Percentiles rank a stretch among this genome's conserved stretches.
Conservation (phyloP, 108 stramenopile species). For the Skeletonema marinoi region DNA sequence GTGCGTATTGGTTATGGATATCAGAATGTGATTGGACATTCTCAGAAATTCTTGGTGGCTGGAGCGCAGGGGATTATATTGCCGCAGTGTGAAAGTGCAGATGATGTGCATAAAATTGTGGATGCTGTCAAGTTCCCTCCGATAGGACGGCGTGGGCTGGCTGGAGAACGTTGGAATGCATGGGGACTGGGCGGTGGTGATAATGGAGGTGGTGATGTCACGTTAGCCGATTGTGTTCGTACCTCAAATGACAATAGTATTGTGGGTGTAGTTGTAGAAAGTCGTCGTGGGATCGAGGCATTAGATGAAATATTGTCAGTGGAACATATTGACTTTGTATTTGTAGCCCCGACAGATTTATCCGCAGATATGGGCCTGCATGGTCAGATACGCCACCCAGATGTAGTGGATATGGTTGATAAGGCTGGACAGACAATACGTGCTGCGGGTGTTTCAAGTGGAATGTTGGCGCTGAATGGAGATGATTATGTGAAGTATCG, state of each 20-base stretch:
- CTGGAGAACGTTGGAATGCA: constrained; percentile 50
- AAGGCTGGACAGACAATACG: constrained; percentile 24
- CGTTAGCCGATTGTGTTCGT: not conserved
- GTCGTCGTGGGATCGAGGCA: constrained; percentile 35
- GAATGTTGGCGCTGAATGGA: constrained; percentile 30
- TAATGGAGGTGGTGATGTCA: not conserved
- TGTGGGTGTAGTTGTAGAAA: constrained; percentile 41
- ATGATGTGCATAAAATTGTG: constrained; percentile 42
- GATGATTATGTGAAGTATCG: constrained; percentile 45
- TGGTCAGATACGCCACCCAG: constrained; percentile 50
- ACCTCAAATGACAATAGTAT: constrained; percentile 18
- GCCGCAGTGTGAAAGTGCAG: constrained; percentile 40
- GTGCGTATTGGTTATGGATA: constrained; percentile 54
- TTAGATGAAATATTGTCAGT: constrained; percentile 42
- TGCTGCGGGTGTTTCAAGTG: constrained; percentile 18
- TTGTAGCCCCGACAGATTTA: constrained; percentile 47
- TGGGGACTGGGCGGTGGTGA: constrained; percentile 46
- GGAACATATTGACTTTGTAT: constrained; percentile 43
- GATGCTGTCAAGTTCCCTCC: constrained; percentile 51
- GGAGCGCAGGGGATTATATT: constrained; percentile 49
- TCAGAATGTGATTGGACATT: constrained; percentile 49
- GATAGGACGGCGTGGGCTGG: constrained; percentile 34
- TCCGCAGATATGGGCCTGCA: constrained; percentile 40
- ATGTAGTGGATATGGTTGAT: constrained; percentile 36
- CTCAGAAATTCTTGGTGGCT: constrained; percentile 45